A percentile compares a stretch with the other conserved stretches of the same genome.
Conservation (phyloP, 2,329 filamentous ascomycete species). For the Zalaria sp. region DNA sequence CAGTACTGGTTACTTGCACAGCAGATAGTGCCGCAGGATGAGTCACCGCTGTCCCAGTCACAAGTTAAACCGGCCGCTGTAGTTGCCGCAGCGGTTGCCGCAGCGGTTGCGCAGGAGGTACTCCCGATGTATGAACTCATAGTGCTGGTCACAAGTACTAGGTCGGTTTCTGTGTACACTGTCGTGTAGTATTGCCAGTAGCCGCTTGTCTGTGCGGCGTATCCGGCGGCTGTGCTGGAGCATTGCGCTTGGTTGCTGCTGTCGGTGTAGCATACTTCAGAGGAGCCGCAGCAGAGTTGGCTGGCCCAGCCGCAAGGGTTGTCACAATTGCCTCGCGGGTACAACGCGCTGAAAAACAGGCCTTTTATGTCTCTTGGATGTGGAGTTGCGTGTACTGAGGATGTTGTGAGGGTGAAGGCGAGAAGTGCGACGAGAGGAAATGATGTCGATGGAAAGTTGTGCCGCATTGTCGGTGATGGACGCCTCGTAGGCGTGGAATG, state of each 20-base stretch:
- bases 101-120: conserved; percentile 10
- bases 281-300: conserved; percentile 35
- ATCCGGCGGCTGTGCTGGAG: conserved; percentile 10
- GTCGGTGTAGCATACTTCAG: conserved; percentile 36
- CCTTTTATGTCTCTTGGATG: conserved; percentile 12
- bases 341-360: conserved; percentile 19
- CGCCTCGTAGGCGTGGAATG: conserved; percentile 12
- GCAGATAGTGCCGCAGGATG: conserved; percentile 54
- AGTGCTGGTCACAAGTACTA: conserved; percentile 37
- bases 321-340: conserved; percentile 24
- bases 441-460: conserved; percentile 6
- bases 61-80: conserved; percentile 23
- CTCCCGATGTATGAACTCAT: conserved; percentile 32
- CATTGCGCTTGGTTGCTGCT: conserved; percentile 34
- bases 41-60: conserved; percentile 33
- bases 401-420: conserved; percentile 12
- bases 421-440: conserved; percentile 15
- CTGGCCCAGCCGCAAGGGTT: conserved; percentile 38
- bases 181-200: conserved; percentile 44
- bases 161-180: conserved; percentile 40
- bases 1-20: conserved; percentile 60
- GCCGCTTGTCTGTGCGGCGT: conserved; percentile 18
- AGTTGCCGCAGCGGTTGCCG: conserved; percentile 9
- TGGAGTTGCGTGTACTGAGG: conserved; percentile 13
- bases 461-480: conserved; percentile 11